Evolutionary conservation across 768 basidiomycete genomes (phyloP).

Genomic region (Lactarius deliciosus): DNA sequence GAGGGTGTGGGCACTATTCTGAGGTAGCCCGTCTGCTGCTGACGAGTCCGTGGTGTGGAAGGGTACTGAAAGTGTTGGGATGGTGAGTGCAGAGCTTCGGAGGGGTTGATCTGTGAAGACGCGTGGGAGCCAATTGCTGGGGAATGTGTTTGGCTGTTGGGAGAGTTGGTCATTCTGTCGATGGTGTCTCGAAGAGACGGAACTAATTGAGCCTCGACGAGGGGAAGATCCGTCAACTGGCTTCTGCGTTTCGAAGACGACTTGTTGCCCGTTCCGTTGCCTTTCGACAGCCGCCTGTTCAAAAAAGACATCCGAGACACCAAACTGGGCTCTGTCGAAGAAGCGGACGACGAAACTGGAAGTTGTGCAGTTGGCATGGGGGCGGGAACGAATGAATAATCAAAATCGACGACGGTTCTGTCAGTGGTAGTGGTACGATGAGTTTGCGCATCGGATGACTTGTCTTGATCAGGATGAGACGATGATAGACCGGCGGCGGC

Average conservation of each 20-base stretch:
- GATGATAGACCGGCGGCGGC: conserved; percentile 36
- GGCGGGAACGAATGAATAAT: conserved; percentile 10
- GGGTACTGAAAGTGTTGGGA: conserved; percentile 13
- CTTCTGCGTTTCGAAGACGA: conserved; percentile 37
- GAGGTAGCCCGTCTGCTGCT: conserved; percentile 5
- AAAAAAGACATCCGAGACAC: conserved; percentile 28
- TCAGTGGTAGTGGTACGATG: background rate
- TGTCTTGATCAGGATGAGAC: conserved; percentile 17
- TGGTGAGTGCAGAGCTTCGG: conserved; percentile 1
- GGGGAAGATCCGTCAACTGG: conserved; percentile 52
- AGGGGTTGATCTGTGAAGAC: conserved; percentile 1
- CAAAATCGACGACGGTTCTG: background rate
- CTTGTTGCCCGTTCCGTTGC: conserved; percentile 20
- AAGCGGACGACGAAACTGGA: conserved; percentile 27
- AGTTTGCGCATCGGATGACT: background rate
- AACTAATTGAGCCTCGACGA: conserved; percentile 62
- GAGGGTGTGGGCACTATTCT: conserved; percentile 1
- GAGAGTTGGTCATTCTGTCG: conserved; percentile 60
- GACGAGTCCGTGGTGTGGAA: conserved; percentile 22
- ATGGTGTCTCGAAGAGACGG: conserved; percentile 73
- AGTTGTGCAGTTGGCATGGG: conserved; percentile 23
- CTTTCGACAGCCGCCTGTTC: conserved; percentile 15
- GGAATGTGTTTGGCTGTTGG: conserved; percentile 16
- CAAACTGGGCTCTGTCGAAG: conserved; percentile 24
- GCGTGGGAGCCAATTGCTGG: background rate